phyloP scores from a whole-genome alignment of 805 yeast genomes.

The Teunomyces pallodes region DNA sequence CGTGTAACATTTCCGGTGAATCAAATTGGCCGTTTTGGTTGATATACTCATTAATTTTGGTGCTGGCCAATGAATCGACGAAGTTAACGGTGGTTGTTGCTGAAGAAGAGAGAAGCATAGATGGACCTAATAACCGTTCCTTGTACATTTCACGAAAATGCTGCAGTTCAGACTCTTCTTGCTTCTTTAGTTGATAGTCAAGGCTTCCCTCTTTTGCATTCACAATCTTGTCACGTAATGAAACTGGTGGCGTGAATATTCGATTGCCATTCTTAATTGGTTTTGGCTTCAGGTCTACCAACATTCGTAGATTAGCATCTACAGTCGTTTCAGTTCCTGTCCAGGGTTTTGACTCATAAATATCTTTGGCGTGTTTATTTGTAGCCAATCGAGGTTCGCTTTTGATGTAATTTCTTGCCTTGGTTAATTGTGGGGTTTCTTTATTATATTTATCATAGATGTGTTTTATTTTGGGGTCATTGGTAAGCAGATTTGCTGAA shows the following conservation, averaged over 20 bases:
- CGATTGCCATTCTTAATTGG: conserved; percentile 25
- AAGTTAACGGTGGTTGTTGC: conserved; percentile 47
- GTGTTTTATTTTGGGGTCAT: conserved; percentile 17
- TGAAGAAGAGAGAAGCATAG: conserved; percentile 42
- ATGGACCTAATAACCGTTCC: conserved; percentile 62
- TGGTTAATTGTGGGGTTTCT: conserved; percentile 4
- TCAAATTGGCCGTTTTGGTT: conserved; percentile 73
- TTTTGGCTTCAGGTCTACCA: conserved; percentile 47
- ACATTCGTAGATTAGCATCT: conserved; percentile 54
- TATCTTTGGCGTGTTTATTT: conserved; percentile 30
- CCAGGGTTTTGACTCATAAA: conserved; percentile 54
- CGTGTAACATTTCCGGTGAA: conserved; percentile 42
- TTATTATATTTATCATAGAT: conserved; percentile 13
- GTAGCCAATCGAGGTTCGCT: conserved; percentile 27
- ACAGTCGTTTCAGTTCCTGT: conserved; percentile 48
- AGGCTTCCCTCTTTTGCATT: conserved; percentile 64
- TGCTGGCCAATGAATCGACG: conserved; percentile 69
- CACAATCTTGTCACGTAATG: conserved; percentile 42
- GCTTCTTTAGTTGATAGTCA: conserved; percentile 53
- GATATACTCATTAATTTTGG: conserved; percentile 60
- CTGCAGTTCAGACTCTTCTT: conserved; percentile 26
- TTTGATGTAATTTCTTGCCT: conserved; percentile 20
- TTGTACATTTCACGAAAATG: conserved; percentile 59
- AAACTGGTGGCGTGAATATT: conserved; percentile 18
- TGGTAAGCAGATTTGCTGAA: conserved; percentile 13